A percentile compares a stretch with the other conserved stretches of the same genome.
These are phyloP conservation scores for Eimeria praecox DNA, from an alignment of 169 alveolate species.

Conservation along the genomic window DNA sequence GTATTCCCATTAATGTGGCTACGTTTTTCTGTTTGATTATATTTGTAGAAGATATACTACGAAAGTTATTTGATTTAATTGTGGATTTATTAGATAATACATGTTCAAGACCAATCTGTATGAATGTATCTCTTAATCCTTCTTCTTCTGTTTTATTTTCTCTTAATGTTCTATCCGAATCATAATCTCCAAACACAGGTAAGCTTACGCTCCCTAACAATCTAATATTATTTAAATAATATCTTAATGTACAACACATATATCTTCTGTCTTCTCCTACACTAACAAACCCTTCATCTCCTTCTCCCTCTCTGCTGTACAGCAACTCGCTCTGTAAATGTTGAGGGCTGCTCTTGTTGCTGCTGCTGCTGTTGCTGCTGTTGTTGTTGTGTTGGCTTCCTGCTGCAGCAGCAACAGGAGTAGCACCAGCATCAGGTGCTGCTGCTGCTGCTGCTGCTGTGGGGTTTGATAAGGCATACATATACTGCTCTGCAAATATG, in stretches of 20 bases:
- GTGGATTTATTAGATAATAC: too few relatives aligned
- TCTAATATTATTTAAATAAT: neutral
- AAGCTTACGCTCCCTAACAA: conserved; percentile 30
- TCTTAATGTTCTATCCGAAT: conserved; percentile 22
- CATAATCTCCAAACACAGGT: conserved; percentile 45
- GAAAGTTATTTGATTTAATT: too few relatives aligned
- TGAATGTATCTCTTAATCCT: neutral
- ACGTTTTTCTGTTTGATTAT: conserved; percentile 4
- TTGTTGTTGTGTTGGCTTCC: conserved; percentile 30
- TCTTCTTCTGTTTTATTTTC: conserved; percentile 15
- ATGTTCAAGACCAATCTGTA: neutral
- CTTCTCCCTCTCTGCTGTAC: too few relatives aligned
- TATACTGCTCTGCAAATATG: neutral
- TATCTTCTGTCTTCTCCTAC: neutral
- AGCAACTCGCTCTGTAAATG: too few relatives aligned
- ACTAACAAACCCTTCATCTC: too few relatives aligned
- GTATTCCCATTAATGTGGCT: conserved; percentile 65
- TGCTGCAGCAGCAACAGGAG: neutral
- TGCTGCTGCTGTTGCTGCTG: conserved; percentile 49
- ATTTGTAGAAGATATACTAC: conserved; percentile 44
- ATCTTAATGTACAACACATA: neutral
- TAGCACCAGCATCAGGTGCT: too few relatives aligned
- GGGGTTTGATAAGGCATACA: neutral
- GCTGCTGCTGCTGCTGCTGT: neutral
- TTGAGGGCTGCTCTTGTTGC: conserved; percentile 7